Evolutionary conservation across 441 rosid species (phyloP).

Genomic region (Adansonia grandidieri): DNA sequence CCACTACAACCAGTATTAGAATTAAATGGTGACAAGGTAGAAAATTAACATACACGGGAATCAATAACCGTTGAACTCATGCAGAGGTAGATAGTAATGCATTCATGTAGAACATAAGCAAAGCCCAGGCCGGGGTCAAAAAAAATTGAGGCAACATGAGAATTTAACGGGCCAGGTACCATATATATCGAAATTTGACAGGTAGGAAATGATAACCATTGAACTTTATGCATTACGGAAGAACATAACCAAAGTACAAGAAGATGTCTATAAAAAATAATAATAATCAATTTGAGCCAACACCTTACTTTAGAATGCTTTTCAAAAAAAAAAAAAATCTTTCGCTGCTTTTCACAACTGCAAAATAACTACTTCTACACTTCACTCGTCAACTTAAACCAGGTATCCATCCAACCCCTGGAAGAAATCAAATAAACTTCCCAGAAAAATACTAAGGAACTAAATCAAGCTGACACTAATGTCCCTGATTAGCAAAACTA

Average conservation of each 20-base stretch:
- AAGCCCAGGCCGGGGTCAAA: not conserved
- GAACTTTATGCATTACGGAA: not conserved
- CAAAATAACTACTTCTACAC: not conserved
- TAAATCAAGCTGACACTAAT: not conserved
- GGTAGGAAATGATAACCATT: not conserved
- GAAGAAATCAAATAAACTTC: not conserved
- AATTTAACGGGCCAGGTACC: not conserved
- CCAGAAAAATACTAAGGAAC: not conserved
- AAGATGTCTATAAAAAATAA: not conserved
- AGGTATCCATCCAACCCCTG: not conserved
- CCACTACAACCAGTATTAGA: not conserved
- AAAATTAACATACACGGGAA: not conserved
- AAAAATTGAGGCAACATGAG: not conserved
- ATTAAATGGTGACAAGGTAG: not conserved
- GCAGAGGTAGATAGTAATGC: not conserved
- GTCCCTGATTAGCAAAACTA: not conserved
- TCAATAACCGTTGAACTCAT: not conserved
- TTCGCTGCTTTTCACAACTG: not conserved
- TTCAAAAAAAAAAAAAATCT: not conserved
- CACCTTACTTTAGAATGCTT: not conserved
- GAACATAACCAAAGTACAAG: not conserved
- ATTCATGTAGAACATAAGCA: not conserved
- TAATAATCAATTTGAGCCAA: not conserved
- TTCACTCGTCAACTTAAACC: conserved; percentile 13
- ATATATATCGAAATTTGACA: not conserved